These are phyloP conservation scores for Chaetomium sp. DNA, from an alignment of 2,329 filamentous ascomycete species.

Conservation along the genomic window DNA sequence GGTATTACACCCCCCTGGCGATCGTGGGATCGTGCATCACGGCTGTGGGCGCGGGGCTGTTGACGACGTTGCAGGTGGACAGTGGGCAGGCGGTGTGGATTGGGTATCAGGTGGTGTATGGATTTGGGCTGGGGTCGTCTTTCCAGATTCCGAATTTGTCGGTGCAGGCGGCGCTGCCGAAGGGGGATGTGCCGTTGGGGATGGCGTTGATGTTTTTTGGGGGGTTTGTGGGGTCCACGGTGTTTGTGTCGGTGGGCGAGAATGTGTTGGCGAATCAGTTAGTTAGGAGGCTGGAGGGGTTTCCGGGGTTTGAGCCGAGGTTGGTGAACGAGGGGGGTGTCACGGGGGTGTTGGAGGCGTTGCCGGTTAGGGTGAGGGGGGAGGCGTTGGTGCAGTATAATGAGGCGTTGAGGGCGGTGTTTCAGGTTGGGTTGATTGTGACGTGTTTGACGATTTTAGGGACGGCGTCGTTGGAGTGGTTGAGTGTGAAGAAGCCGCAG, in stretches of 20 bases:
- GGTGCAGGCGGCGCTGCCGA: conserved; percentile 32
- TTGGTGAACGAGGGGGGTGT: conserved; percentile 7
- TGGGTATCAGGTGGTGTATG: conserved; percentile 30
- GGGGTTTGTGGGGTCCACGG: conserved; percentile 36
- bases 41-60: conserved; percentile 32
- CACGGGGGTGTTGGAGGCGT: conserved; percentile 5
- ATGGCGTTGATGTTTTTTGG: conserved; percentile 34
- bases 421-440: conserved; percentile 11
- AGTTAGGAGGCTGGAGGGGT: not conserved
- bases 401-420: conserved; percentile 11
- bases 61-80: conserved; percentile 29
- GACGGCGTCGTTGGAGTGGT: conserved; percentile 12
- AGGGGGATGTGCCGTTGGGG: conserved; percentile 36
- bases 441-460: conserved; percentile 9
- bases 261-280: conserved; percentile 34
- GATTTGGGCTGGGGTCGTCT: conserved; percentile 33
- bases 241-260: conserved; percentile 40
- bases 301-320: conserved; percentile 6
- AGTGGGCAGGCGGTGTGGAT: conserved; percentile 30
- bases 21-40: conserved; percentile 22
- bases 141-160: conserved; percentile 34
- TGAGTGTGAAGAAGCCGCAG: conserved; percentile 12
- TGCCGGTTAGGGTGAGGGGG: not conserved
- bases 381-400: conserved; percentile 10
- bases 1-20: conserved; percentile 20